Conservation (phyloP, 306 rosid species). For the Castanea crenata region DNA sequence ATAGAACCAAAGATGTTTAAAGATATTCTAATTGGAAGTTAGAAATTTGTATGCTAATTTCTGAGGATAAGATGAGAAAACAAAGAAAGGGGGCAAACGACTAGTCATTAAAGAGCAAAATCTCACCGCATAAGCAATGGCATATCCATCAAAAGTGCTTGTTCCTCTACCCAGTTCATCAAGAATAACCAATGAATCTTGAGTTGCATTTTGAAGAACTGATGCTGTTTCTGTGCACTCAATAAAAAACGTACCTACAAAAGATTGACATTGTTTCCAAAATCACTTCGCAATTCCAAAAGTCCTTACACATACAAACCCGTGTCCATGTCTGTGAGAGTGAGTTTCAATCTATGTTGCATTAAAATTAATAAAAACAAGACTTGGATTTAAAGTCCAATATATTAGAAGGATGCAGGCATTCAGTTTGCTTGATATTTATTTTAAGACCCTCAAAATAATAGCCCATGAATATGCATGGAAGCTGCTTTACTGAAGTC, state of each 20-base stretch:
- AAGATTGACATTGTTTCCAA: neutral
- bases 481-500: neutral
- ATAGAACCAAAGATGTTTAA: no score
- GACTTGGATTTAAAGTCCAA: no score
- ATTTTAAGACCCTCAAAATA: neutral
- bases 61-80: neutral
- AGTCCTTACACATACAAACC: constrained; percentile 12
- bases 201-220: constrained; percentile 85
- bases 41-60: neutral
- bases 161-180: constrained; percentile 99
- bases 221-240: constrained; percentile 96
- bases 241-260: constrained; percentile 84
- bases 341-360: no score
- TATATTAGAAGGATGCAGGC: neutral
- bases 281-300: constrained; percentile 1
- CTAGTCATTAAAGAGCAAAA: neutral
- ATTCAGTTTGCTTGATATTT: neutral
- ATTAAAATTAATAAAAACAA: no score
- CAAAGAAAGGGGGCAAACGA: neutral
- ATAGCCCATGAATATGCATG: neutral
- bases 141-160: constrained; percentile 96
- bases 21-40: neutral
- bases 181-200: constrained; percentile 87
- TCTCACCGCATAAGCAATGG: constrained; percentile 95
- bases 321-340: neutral